These are phyloP conservation scores for Paecilomyces niveus DNA, from an alignment of 2,329 filamentous ascomycete genomes.

Conservation along the genomic window DNA sequence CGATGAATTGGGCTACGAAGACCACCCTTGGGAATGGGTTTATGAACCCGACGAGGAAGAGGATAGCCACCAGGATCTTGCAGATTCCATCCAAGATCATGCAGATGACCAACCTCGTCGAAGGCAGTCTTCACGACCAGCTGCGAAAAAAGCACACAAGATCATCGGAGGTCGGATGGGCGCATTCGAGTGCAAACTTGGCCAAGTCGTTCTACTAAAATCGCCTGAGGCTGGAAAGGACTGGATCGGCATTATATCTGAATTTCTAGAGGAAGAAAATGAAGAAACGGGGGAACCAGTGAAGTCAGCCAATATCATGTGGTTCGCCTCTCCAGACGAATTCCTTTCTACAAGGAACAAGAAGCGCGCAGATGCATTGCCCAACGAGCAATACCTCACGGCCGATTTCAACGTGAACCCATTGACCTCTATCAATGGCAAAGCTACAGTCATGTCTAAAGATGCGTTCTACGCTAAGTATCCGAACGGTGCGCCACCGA, in stretches of 20 bases:
- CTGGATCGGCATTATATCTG: conserved; percentile 85
- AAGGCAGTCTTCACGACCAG: conserved; percentile 22
- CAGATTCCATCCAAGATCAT: conserved; percentile 8
- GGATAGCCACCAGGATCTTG: conserved; percentile 10
- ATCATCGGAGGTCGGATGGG: conserved; percentile 83
- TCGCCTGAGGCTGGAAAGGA: conserved; percentile 79
- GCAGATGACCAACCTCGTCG: conserved; percentile 17
- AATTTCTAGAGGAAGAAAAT: conserved; percentile 68
- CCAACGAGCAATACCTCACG: conserved; percentile 89
- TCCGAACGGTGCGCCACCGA: conserved; percentile 68
- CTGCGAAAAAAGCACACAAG: conserved; percentile 26
- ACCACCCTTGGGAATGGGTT: conserved; percentile 73
- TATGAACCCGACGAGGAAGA: conserved; percentile 42
- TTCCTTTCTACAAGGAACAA: conserved; percentile 79
- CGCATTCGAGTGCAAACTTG: conserved; percentile 68
- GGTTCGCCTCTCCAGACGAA: conserved; percentile 80
- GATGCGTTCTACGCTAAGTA: conserved; percentile 61
- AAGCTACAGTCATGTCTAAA: conserved; percentile 70
- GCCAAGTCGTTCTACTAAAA: conserved; percentile 80
- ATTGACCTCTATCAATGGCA: conserved; percentile 82
- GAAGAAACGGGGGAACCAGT: conserved; percentile 48
- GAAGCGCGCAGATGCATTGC: conserved; percentile 72
- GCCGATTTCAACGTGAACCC: conserved; percentile 82
- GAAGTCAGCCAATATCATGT: conserved; percentile 85
- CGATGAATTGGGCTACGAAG: conserved; percentile 71